A percentile compares a stretch with the other conserved stretches of the same genome.
Conservation (phyloP, 345 rosid species). For the Rubroshorea leprosula region DNA sequence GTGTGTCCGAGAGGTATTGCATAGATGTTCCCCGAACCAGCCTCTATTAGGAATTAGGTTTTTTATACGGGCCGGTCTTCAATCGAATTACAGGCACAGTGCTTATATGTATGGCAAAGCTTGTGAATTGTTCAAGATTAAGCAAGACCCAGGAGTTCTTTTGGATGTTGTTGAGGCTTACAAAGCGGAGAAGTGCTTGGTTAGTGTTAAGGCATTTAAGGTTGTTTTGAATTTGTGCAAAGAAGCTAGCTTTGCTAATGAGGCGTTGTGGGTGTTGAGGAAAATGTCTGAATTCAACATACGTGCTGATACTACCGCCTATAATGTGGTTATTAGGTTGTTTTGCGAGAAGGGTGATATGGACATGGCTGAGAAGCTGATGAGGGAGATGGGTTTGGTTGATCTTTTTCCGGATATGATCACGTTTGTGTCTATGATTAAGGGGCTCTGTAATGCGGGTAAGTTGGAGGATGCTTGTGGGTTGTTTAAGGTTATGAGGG, state of each 20-base stretch:
- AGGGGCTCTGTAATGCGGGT: slow-evolving; percentile 59
- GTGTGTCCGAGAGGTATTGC: slow-evolving; percentile 51
- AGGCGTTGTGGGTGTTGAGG: slow-evolving; percentile 62
- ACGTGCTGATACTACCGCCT: slow-evolving; percentile 40
- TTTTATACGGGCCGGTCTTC: slow-evolving; percentile 77
- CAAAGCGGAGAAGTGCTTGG: slow-evolving; percentile 37
- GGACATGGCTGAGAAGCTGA: slow-evolving; percentile 45
- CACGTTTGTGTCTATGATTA: slow-evolving; percentile 54
- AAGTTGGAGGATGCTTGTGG: slow-evolving; percentile 57
- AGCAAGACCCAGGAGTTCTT: slow-evolving; percentile 40
- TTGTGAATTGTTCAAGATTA: slow-evolving; percentile 50
- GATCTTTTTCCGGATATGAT: slow-evolving; percentile 63
- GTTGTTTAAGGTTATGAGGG: slow-evolving; percentile 48
- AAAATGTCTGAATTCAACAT: slow-evolving; percentile 56
- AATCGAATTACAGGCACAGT: slow-evolving; percentile 59
- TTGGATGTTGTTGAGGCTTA: slow-evolving; percentile 52
- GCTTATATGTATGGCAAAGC: slow-evolving; percentile 53
- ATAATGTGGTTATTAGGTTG: slow-evolving; percentile 62
- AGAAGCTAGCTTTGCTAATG: slow-evolving; percentile 54
- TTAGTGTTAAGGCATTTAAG: slow-evolving; percentile 53
- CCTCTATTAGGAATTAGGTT: slow-evolving; percentile 58
- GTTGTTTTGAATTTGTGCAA: slow-evolving; percentile 60
- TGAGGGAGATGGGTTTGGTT: slow-evolving; percentile 62
- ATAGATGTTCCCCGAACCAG: slow-evolving; percentile 37
- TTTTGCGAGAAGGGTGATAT: slow-evolving; percentile 61